Conservation (phyloP, 106 monocot species). For the Acorus calamus region DNA sequence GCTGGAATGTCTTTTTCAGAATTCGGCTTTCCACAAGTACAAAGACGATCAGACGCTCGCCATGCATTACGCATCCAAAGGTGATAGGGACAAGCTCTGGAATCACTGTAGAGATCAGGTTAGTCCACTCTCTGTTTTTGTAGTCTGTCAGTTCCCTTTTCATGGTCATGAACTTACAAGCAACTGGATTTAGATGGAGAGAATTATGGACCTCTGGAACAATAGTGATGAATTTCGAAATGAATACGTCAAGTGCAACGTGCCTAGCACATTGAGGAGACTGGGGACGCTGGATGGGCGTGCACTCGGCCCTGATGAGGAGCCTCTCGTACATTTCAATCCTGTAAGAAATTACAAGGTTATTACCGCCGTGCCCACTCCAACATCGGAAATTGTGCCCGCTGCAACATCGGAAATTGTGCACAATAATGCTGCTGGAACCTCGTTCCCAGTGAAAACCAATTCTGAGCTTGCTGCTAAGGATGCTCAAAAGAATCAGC, state of each 20-base stretch:
- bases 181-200: conserved; percentile 43
- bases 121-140: not conserved
- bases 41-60: conserved; percentile 7
- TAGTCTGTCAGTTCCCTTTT: not conserved
- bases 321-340: conserved; percentile 19
- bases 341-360: not conserved
- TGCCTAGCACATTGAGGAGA: conserved; percentile 52
- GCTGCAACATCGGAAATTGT: no score
- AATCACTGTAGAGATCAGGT: conserved; percentile 27
- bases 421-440: no score
- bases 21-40: conserved; percentile 19
- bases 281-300: conserved; percentile 63
- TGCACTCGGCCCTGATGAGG: conserved; percentile 59
- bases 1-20: conserved; percentile 14
- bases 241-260: conserved; percentile 59
- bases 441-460: not conserved
- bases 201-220: conserved; percentile 78
- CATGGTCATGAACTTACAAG: not conserved
- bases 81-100: conserved; percentile 11
- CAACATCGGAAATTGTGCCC: not conserved
- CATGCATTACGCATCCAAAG: not conserved
- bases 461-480: not conserved
- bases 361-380: conserved; percentile 1
- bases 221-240: conserved; percentile 55
- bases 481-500: conserved; percentile 12